A percentile compares a stretch with the other conserved stretches of the same genome.
Conservation (phyloP, 2,329 filamentous ascomycete species). For the Alternaria viburni region DNA sequence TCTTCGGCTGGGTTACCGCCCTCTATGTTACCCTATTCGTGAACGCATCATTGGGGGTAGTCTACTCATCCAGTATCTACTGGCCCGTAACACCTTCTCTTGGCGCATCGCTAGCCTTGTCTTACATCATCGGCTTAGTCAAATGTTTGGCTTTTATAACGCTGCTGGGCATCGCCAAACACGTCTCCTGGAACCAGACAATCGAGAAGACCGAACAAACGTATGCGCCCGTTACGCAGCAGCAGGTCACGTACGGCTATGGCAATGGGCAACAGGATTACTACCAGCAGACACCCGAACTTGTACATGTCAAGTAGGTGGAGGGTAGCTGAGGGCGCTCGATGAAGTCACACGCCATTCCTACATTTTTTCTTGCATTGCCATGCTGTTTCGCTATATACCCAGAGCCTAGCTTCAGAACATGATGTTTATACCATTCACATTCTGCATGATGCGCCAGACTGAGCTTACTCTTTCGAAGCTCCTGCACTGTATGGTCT, state of each 20-base stretch:
- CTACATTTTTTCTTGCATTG: background rate
- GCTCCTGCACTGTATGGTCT: background rate
- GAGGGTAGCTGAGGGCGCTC: background rate
- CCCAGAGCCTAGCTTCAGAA: background rate
- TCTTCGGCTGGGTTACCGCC: slow-evolving; percentile 21
- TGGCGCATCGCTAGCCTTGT: background rate
- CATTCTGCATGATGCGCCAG: background rate
- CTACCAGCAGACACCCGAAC: slow-evolving; percentile 21
- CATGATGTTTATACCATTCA: background rate
- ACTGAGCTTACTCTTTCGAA: background rate
- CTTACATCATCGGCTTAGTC: slow-evolving; percentile 23
- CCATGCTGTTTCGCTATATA: background rate
- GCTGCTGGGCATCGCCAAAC: slow-evolving; percentile 30
- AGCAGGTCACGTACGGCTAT: slow-evolving; percentile 16
- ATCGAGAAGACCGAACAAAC: background rate
- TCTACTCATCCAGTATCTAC: background rate
- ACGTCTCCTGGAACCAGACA: slow-evolving; percentile 13
- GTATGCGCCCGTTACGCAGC: slow-evolving; percentile 6
- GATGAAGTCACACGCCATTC: background rate
- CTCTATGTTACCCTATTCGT: slow-evolving; percentile 27
- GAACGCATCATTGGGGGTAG: slow-evolving; percentile 17
- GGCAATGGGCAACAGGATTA: slow-evolving; percentile 16
- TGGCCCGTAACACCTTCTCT: background rate
- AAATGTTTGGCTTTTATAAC: slow-evolving; percentile 24
- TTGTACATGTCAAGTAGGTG: background rate